phyloP scores from a whole-genome alignment of 2,329 filamentous ascomycete genomes.

The Tolypocladium sp. region DNA sequence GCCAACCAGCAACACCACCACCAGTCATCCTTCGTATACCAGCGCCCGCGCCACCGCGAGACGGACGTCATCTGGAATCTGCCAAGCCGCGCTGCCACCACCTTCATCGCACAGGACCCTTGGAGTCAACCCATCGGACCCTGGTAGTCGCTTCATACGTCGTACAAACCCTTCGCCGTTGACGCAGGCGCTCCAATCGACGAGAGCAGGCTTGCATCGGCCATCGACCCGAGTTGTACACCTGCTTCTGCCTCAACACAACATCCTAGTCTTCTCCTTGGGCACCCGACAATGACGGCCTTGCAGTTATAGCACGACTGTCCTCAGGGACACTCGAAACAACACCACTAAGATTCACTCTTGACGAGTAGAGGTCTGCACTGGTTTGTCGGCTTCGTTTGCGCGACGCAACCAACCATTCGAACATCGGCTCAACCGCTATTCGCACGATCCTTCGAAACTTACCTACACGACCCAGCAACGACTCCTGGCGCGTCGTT shows the following conservation, averaged over 20 bases:
- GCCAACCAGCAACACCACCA: not conserved
- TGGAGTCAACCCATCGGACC: not conserved
- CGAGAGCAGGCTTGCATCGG: not conserved
- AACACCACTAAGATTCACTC: constrained; percentile 6
- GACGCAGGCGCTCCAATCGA: not conserved
- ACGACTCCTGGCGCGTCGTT: not conserved
- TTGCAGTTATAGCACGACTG: constrained; percentile 25
- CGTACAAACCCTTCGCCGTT: not conserved
- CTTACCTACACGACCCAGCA: not conserved
- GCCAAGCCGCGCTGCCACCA: constrained; percentile 10
- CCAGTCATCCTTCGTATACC: constrained; percentile 2
- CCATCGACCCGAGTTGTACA: not conserved
- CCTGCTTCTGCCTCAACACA: not conserved
- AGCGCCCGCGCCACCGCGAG: constrained; percentile 7
- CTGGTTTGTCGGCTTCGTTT: constrained; percentile 14
- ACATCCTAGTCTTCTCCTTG: constrained; percentile 5
- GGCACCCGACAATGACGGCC: constrained; percentile 22
- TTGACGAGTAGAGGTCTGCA: constrained; percentile 10
- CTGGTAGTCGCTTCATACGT: not conserved
- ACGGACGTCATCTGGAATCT: constrained; percentile 13
- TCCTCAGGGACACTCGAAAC: constrained; percentile 25
- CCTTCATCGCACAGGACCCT: constrained; percentile 2
- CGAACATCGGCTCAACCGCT: not conserved
- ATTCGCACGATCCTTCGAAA: not conserved
- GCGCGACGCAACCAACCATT: constrained; percentile 9